These are phyloP conservation scores for Durio zibethinus DNA, from an alignment of 345 rosid species.

Conservation along the genomic window DNA sequence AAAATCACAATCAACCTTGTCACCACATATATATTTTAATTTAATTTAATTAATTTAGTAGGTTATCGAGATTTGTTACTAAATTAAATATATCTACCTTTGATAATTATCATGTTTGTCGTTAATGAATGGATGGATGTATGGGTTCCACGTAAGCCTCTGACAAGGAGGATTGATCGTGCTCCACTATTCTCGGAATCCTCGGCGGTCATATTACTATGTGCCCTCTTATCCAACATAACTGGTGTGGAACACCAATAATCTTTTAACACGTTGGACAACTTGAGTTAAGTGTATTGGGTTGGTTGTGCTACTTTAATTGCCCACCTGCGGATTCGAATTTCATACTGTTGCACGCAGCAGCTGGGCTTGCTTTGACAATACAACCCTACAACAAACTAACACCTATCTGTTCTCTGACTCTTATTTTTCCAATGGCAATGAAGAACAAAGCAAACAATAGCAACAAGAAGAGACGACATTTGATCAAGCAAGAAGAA, in stretches of 20 bases:
- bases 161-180: background rate
- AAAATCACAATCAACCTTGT: background rate
- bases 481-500: background rate
- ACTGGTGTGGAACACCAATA: background rate
- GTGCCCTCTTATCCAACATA: background rate
- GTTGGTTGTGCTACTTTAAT: background rate
- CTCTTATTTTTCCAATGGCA: background rate
- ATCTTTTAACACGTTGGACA: background rate
- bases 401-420: background rate
- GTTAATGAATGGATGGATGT: slow-evolving; percentile 2
- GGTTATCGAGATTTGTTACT: background rate
- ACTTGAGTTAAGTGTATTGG: background rate
- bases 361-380: background rate
- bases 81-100: background rate
- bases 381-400: no score
- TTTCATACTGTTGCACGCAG: background rate
- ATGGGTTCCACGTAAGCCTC: slow-evolving; percentile 13
- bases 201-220: background rate
- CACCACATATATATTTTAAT: background rate
- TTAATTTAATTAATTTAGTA: background rate
- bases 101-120: background rate
- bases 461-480: background rate
- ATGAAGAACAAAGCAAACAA: background rate
- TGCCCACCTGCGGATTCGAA: slow-evolving; percentile 5
- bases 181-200: slow-evolving; percentile 11